Base-by-base conservation (phyloP, 345 rosid species). In the Corymbia maculata region DNA sequence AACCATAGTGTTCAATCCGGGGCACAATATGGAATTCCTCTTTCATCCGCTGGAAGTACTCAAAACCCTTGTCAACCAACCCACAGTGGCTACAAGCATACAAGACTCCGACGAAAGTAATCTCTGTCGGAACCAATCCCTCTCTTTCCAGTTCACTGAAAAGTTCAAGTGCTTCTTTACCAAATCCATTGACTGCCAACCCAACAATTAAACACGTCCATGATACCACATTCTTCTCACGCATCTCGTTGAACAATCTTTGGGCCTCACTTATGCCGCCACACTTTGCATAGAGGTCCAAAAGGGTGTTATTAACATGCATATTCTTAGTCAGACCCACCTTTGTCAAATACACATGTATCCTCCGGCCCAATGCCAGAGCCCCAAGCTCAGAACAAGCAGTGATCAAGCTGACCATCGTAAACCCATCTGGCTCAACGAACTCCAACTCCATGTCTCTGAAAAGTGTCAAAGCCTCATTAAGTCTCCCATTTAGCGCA, bases 51-150 rank as follows among this genome's bases (percentile, higher is more conserved):
- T 13, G 86, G 82, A 97, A 95, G 91, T 94, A 95, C 85, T 80
- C 66, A 88, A 95, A 96, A 57, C 98, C 99, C 88, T 95, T 94
- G 52, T 93, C 92, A 30, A 96, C 96, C 97, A 96, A 92, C 79
- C 98, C 98, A 22, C 98, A 95, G 88, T 97, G 99, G 89, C 98
- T 97, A 91, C 98, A 97, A 59, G 98, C 98, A 88, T 94, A 95
- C 86, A 97, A 92, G 50, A 96, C 94, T 22, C 97, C 99, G 7
- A 97, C 96, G 8, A 95, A 96, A 15, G 98, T 97, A 66, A 95
- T 92, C 90, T 94, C 97, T 51, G 92, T 92, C 2, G 97, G 98
- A 84, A 89, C 88, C 87, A 92, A 51, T 55, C 93, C 94, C 52
- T 91, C 91, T 59, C 57, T 89, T 87, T 94, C 98, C 94, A 95